Evolutionary conservation across 225 moss, liverwort and hornwort genomes (phyloP), one percentile per base, ranked within the genome.

Genomic region (Pleurozium schreberi): DNA sequence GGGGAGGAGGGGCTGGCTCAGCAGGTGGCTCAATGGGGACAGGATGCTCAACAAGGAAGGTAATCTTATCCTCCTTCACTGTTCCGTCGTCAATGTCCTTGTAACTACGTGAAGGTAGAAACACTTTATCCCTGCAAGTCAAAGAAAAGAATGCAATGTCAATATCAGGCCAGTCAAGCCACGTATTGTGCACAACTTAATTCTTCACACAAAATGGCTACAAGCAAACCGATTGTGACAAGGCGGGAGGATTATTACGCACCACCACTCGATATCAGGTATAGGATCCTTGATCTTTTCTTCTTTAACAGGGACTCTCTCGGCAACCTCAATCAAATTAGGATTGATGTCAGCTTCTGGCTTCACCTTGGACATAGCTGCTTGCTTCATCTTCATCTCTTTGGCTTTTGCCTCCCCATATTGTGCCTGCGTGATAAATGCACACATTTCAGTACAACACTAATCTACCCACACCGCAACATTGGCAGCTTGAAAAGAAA

Each of bases 371-470:
- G 95, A 93, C 61, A 99, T 90, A 70, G 95, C 96, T 87, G 96
- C 95, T 89, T 99, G 97, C 93, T 97, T 99, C 49, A 84, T 85
- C 93, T 97, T 99, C 83, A 97, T 99, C 93, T 99, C 99, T 94
- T 96, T 99, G 30, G 99, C 99, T 91, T 97, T 97, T 84, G 97
- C 97, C 84, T 97, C 99, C n/a, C 99, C 99, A 87, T 96, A 99
- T 94, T 99, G 97, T 76, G 93, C 96, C 97, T 99, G 95, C 88
- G 87, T 89, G 40, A 88, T 45, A 87, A 38, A 67, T 75, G 80
- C 90, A 89, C 65, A 93, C 65, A 80, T 61, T 42, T 88, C 85
- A 82, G 27, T 43, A 55, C 19, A 79, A 70, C 64, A 81, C 76
- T 64, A 61, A 50, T 45, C 70, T 75, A 84, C 60, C 42, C n/a